Percentiles rank a stretch among this genome's conserved stretches.
Conservation (phyloP, 495 filamentous ascomycete species). For the Lasiosphaeris hirsuta region DNA sequence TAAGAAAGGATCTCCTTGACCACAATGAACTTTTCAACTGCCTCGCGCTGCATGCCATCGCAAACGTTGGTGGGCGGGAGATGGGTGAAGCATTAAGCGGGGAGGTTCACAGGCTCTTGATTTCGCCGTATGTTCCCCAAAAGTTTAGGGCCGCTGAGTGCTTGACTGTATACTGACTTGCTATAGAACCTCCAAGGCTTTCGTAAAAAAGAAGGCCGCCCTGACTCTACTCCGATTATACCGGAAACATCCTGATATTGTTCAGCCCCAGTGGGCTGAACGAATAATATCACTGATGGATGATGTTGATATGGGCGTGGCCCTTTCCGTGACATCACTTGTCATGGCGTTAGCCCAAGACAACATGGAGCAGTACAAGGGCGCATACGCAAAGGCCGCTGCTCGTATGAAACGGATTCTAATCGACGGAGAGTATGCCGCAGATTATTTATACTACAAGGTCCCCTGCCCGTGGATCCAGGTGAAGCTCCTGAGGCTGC, state of each 20-base stretch:
- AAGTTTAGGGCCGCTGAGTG: not conserved
- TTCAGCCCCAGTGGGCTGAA: slow-evolving; percentile 95
- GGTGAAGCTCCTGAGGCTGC: slow-evolving; percentile 82
- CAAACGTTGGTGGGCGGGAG: slow-evolving; percentile 93
- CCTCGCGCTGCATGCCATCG: slow-evolving; percentile 96
- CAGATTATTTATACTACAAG: slow-evolving; percentile 97
- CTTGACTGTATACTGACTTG: slow-evolving; percentile 13
- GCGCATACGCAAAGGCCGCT: slow-evolving; percentile 89
- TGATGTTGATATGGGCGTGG: slow-evolving; percentile 90
- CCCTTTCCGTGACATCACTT: slow-evolving; percentile 90
- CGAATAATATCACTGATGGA: slow-evolving; percentile 98
- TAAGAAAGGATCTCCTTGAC: slow-evolving; percentile 91
- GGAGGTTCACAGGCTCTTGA: slow-evolving; percentile 91
- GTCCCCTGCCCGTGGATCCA: slow-evolving; percentile 99
- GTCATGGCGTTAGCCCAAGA: slow-evolving; percentile 96
- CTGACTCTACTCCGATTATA: slow-evolving; percentile 93
- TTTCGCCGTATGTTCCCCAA: slow-evolving; percentile 76
- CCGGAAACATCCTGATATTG: slow-evolving; percentile 87
- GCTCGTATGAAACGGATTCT: slow-evolving; percentile 82
- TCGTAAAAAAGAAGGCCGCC: slow-evolving; percentile 99
- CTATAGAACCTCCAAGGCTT: slow-evolving; percentile 84
- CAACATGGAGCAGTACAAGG: slow-evolving; percentile 87
- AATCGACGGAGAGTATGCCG: slow-evolving; percentile 79
- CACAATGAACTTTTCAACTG: slow-evolving; percentile 97
- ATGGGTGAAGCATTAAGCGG: slow-evolving; percentile 93